These are phyloP conservation scores for Thymus mandschuricus DNA, from an alignment of 257 asterid genomes.

Conservation along the genomic window DNA sequence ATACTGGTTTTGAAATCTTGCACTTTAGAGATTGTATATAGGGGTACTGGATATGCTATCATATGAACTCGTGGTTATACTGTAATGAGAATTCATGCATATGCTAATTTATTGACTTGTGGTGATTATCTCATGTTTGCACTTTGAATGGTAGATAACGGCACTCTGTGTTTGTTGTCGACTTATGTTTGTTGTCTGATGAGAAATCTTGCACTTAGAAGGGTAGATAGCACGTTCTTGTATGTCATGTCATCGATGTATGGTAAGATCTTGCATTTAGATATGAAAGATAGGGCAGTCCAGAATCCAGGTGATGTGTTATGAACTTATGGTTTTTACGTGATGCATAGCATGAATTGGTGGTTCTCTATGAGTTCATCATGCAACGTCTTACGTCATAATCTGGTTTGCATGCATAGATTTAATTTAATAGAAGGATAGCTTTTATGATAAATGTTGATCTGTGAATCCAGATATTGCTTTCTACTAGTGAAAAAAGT, in stretches of 20 bases:
- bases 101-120: background rate
- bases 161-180: background rate
- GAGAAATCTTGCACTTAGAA: constrained; percentile 1
- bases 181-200: background rate
- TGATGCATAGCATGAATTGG: constrained; percentile 19
- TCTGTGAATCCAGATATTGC: constrained; percentile 8
- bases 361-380: constrained; percentile 24
- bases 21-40: background rate
- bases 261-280: background rate
- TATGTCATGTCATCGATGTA: background rate
- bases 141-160: background rate
- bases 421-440: constrained; percentile 23
- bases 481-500: constrained; percentile 3
- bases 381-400: background rate
- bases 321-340: constrained; percentile 16
- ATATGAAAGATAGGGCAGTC: background rate
- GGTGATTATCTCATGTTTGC: background rate
- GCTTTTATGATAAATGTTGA: constrained; percentile 22
- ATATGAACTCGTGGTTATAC: background rate
- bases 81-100: constrained; percentile 11
- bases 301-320: background rate
- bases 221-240: background rate
- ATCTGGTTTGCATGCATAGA: constrained; percentile 34
- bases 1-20: constrained; percentile 13
- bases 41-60: constrained; percentile 3